phyloP scores from a whole-genome alignment of 2,329 filamentous ascomycete species.

The Teratosphaeria zuluensis region DNA sequence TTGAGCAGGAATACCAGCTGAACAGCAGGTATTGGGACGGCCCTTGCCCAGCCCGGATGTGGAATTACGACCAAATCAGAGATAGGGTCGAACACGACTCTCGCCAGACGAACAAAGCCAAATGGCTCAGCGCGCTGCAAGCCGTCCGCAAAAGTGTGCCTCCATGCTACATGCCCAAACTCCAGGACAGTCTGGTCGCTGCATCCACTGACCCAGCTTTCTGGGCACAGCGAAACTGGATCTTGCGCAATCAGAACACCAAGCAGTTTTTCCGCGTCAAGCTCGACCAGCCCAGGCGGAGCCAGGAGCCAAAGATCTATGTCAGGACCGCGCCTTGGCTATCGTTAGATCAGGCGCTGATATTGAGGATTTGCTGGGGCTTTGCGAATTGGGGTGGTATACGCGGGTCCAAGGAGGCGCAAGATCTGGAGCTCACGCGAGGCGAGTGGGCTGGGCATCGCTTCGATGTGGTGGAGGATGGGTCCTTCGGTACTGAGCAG shows the following conservation, averaged over 20 bases:
- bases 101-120: background rate
- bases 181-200: background rate
- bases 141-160: background rate
- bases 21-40: background rate
- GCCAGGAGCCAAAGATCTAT: background rate
- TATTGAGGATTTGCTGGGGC: background rate
- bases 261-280: background rate
- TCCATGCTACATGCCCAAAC: background rate
- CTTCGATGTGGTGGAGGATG: constrained; percentile 3
- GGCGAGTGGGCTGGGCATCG: constrained; percentile 6
- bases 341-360: background rate
- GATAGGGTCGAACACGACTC: background rate
- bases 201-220: background rate
- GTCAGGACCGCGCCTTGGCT: background rate
- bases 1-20: constrained; percentile 1
- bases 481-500: background rate
- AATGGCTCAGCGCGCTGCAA: background rate
- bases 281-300: background rate
- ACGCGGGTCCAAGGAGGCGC: background rate
- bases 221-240: background rate
- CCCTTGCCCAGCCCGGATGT: constrained; percentile 3
- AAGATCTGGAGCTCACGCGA: background rate
- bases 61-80: constrained; percentile 1
- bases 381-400: background rate
- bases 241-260: background rate